Evolutionary conservation across 768 basidiomycete genomes (phyloP), one percentile per base, ranked within the genome.

Genomic region (Pholiota microspora): DNA sequence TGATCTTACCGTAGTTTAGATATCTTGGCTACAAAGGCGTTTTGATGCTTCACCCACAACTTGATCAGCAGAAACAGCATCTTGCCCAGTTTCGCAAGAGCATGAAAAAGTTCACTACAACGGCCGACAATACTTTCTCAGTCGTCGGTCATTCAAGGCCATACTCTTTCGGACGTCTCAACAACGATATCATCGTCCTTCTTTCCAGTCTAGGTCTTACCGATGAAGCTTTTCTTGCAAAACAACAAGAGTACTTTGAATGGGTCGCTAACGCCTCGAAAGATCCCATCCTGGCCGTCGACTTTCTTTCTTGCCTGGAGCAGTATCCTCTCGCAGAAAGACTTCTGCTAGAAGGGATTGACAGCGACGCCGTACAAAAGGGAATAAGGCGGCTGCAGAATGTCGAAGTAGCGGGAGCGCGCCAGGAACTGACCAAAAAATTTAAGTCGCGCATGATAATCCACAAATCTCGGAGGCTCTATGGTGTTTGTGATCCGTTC

Each of bases 11-110:
- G n/a, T n/a, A n/a, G 53, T 31, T n/a, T 25, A 86, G 85, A 49
- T 88, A 87, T 62, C 67, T 77, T n/a, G 86, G 85, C 7, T 86
- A 88, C 62, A 88, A 88, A 69, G 86, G 86, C 4, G 86, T 88
- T 5, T 64, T 86, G 18, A 84, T 85, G 83, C 68, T 86, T 2
- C 83, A 87, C 60, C 84, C 83, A 0, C 69, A 77, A n/a, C 69
- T 88, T 23, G 81, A 83, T 57, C 65, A 60, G 23, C 70, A 78
- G 44, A 75, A 74, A 50, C 63, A 70, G 45, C 72, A 77, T 46
- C 68, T 80, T 0, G 80, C 77, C 10, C 73, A 84, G 55, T 87
- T 88, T 59, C 77, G 85, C 16, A 77, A 80, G 54, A 86, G 85
- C 65, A 86, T 86, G 82, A 85, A 82, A 63, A 88, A 88, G 60